Conservation (phyloP, 1,284 basidiomycete genomes). For the Takashimella koratensis region DNA sequence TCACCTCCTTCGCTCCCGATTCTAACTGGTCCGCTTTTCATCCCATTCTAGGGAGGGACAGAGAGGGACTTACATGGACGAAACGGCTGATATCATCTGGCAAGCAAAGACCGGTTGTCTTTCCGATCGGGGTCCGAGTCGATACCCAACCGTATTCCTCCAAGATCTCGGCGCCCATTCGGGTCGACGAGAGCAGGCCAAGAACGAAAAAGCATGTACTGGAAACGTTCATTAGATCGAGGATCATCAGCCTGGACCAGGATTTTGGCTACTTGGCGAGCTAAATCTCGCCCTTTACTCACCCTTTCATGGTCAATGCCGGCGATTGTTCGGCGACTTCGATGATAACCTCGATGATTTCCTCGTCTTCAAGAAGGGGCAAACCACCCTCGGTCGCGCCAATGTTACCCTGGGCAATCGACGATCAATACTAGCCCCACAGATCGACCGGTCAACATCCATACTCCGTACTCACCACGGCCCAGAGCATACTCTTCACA, state of each 20-base stretch:
- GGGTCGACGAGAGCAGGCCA: constrained; percentile 72
- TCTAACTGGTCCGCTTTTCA: no score
- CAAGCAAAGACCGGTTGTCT: constrained; percentile 84
- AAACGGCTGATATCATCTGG: constrained; percentile 79
- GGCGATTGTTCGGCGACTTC: constrained; percentile 86
- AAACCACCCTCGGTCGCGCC: constrained; percentile 85
- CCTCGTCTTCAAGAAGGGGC: constrained; percentile 91
- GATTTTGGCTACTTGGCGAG: background rate
- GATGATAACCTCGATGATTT: constrained; percentile 81
- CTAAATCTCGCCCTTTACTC: no score
- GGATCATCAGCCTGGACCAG: background rate
- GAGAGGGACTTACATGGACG: constrained; percentile 69
- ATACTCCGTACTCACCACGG: constrained; percentile 62
- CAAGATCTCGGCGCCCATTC: constrained; percentile 72
- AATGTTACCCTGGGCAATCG: constrained; percentile 72
- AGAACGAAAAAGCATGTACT: constrained; percentile 96
- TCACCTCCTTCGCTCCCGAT: no score
- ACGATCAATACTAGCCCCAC: background rate
- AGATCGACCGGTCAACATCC: background rate
- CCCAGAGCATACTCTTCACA: constrained; percentile 95
- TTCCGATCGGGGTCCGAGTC: constrained; percentile 78
- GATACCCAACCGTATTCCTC: constrained; percentile 91
- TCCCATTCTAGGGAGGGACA: no score
- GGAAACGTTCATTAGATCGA: constrained; percentile 3
- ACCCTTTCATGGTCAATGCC: constrained; percentile 92